These are phyloP conservation scores for Globisporangium spiculum DNA, from an alignment of 352 stramenopile genomes.

Conservation along the genomic window DNA sequence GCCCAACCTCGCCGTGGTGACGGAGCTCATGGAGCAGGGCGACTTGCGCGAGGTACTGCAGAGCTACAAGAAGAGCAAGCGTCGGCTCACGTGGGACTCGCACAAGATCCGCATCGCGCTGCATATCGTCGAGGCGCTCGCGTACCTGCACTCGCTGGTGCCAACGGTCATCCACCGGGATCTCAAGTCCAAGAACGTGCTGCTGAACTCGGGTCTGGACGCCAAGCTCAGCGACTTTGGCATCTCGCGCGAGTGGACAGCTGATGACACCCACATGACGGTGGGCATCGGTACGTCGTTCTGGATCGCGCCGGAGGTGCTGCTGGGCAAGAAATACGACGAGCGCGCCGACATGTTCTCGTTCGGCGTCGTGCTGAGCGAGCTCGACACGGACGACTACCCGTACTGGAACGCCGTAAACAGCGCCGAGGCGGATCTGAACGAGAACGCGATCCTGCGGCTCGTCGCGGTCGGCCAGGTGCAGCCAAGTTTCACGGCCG, in stretches of 20 bases:
- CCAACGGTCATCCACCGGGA: not conserved
- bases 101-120: not conserved
- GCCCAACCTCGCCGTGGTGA: not conserved
- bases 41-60: not conserved
- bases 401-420: not conserved
- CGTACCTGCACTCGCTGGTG: not conserved
- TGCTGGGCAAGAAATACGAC: not conserved
- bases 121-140: not conserved
- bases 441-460: conserved; percentile 5
- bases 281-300: not conserved
- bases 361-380: not conserved
- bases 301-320: not conserved
- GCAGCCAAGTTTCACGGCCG: not conserved
- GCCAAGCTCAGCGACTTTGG: conserved; percentile 65
- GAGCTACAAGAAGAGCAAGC: not conserved
- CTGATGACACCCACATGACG: not conserved
- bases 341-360: not conserved
- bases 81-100: not conserved
- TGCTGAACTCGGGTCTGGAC: conserved; percentile 10
- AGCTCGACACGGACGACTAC: not conserved
- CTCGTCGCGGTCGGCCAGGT: conserved; percentile 1
- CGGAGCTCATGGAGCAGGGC: not conserved
- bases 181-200: not conserved
- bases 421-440: not conserved
- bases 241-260: conserved; percentile 29